phyloP scores from a whole-genome alignment of 768 basidiomycete genomes.

The Rhizopogon vulgaris region DNA sequence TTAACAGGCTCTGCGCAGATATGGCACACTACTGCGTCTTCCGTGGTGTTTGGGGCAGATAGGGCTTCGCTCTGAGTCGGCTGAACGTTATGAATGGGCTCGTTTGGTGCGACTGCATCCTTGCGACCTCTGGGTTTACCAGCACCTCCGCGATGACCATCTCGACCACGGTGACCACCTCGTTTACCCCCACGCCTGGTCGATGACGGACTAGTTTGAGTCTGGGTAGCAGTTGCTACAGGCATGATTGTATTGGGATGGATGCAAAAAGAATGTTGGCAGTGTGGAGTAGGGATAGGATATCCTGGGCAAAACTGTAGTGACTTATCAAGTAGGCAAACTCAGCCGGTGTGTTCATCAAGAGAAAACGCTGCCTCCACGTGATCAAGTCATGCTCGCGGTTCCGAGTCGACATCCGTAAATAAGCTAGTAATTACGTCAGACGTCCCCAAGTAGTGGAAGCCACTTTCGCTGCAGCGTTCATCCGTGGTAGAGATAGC shows the following conservation, averaged over 20 bases:
- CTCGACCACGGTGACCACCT: constrained; percentile 7
- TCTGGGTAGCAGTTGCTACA: constrained; percentile 12
- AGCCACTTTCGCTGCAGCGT: too few species aligned
- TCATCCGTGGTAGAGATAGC: too few species aligned
- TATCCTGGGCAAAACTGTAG: neutral
- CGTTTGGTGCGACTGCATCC: neutral
- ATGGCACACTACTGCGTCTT: constrained; percentile 61
- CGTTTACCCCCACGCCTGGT: constrained; percentile 8
- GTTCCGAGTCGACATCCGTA: neutral
- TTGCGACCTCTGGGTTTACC: constrained; percentile 1
- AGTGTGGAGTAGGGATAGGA: neutral
- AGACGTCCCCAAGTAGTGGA: too few species aligned
- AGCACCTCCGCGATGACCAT: constrained; percentile 16
- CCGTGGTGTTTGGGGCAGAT: constrained; percentile 4
- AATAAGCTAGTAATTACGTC: too few species aligned
- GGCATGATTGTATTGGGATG: constrained; percentile 8
- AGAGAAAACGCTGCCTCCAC: neutral
- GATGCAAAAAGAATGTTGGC: neutral
- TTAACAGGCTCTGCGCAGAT: constrained; percentile 95
- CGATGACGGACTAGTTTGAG: constrained; percentile 1
- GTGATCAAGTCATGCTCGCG: neutral
- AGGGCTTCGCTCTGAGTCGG: constrained; percentile 2
- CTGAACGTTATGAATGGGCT: neutral
- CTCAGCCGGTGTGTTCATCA: too few species aligned
- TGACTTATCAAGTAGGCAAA: too few species aligned